phyloP scores from a whole-genome alignment of 352 stramenopile species.

The Globisporangium lucens region DNA sequence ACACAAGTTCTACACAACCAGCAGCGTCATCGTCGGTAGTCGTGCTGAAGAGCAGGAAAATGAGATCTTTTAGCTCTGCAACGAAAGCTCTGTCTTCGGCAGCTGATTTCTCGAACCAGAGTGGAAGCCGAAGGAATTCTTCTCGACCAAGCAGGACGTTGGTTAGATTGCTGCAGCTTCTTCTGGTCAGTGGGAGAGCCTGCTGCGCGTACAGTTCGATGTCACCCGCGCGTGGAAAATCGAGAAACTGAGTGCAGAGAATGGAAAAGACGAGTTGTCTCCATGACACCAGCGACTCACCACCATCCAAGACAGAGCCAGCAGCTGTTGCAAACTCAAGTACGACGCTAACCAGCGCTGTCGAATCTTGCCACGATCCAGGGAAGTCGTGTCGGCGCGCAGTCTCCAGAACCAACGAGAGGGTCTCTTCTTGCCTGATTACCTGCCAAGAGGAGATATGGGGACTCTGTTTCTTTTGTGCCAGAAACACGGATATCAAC shows the following conservation, averaged over 20 bases:
- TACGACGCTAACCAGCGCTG: conserved; percentile 31
- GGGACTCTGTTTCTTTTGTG: background rate
- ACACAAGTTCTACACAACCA: conserved; percentile 13
- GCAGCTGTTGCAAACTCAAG: background rate
- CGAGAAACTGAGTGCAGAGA: conserved; percentile 34
- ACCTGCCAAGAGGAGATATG: background rate
- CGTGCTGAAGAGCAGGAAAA: conserved; percentile 34
- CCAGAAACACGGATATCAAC: conserved; percentile 7
- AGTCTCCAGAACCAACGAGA: conserved; percentile 32
- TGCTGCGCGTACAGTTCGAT: conserved; percentile 18
- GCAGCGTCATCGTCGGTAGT: background rate
- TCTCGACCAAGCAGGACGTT: conserved; percentile 15
- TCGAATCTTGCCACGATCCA: conserved; percentile 30
- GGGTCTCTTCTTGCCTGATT: conserved; percentile 32
- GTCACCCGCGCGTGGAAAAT: conserved; percentile 26
- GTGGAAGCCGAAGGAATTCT: conserved; percentile 31
- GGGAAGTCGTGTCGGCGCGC: conserved; percentile 33
- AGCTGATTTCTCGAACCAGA: conserved; percentile 39
- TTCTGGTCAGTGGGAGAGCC: background rate
- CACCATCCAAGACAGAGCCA: conserved; percentile 13
- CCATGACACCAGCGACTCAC: conserved; percentile 26
- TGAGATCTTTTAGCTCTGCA: conserved; percentile 25
- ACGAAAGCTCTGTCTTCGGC: background rate
- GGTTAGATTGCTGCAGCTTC: background rate
- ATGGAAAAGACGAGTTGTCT: conserved; percentile 38